Conservation (phyloP, 2,329 filamentous ascomycete species). For the Monilinia polystroma region DNA sequence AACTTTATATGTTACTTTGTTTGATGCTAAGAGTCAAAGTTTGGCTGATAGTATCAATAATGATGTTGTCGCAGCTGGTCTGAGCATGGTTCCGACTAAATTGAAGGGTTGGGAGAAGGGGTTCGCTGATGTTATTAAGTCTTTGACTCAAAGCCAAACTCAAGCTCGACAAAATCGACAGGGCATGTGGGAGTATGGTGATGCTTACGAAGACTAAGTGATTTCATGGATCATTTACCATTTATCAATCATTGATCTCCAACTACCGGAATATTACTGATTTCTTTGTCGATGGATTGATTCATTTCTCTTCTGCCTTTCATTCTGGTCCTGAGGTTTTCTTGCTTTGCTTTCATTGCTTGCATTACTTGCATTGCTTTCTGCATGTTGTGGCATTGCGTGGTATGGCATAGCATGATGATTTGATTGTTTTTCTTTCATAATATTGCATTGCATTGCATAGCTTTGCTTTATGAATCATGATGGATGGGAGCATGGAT, state of each 20-base stretch:
- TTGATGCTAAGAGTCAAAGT: constrained; percentile 68
- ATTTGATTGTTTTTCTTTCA: not conserved
- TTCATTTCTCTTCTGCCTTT: not conserved
- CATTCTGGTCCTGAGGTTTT: not conserved
- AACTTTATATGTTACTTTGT: constrained; percentile 80
- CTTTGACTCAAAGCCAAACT: constrained; percentile 69
- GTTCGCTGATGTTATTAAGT: constrained; percentile 68
- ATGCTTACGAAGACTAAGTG: constrained; percentile 80
- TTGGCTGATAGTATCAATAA: constrained; percentile 83
- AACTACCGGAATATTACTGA: not conserved
- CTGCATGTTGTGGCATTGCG: not conserved
- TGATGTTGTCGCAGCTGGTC: constrained; percentile 77
- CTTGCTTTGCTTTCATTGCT: not conserved
- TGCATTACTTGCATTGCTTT: not conserved
- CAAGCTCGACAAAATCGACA: constrained; percentile 76
- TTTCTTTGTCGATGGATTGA: not conserved
- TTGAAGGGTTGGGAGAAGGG: constrained; percentile 86
- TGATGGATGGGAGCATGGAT: too few relatives aligned
- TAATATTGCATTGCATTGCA: not conserved
- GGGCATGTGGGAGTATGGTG: constrained; percentile 98
- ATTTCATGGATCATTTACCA: not conserved
- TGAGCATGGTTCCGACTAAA: constrained; percentile 90
- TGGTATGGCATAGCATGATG: not conserved
- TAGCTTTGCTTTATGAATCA: too few relatives aligned
- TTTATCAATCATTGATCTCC: not conserved